A percentile compares a stretch with the other conserved stretches of the same genome.
Conservation (phyloP, 495 filamentous ascomycete species). For the Penicillium goetzii region DNA sequence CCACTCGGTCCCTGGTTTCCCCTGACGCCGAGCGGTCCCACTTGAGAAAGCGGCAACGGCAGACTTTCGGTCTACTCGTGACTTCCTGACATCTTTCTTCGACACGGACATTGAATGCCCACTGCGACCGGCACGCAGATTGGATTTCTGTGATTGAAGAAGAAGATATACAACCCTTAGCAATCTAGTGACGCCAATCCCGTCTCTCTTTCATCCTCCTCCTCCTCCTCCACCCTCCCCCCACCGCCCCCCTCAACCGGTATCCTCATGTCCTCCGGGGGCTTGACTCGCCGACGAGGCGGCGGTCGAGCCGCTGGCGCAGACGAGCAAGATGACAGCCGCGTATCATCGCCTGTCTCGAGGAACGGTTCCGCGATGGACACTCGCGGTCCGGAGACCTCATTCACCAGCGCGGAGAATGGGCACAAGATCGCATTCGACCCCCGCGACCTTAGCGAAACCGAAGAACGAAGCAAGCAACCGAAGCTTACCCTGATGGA, state of each 20-base stretch:
- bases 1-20: constrained; percentile 36
- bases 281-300: constrained; percentile 77
- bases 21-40: constrained; percentile 39
- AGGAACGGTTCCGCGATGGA: constrained; percentile 64
- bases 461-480: constrained; percentile 93
- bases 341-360: constrained; percentile 70
- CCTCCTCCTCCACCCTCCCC: constrained; percentile 21
- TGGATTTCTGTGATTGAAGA: constrained; percentile 18
- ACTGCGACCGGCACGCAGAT: constrained; percentile 39
- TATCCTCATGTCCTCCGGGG: constrained; percentile 65
- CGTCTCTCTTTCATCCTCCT: constrained; percentile 14
- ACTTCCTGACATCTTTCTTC: constrained; percentile 28
- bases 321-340: constrained; percentile 64
- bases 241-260: constrained; percentile 22
- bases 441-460: constrained; percentile 96
- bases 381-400: constrained; percentile 76
- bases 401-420: constrained; percentile 91
- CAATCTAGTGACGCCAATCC: constrained; percentile 13
- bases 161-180: background rate
- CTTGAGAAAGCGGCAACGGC: constrained; percentile 30
- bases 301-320: constrained; percentile 61
- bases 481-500: constrained; percentile 99
- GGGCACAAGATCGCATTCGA: constrained; percentile 99
- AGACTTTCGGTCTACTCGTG: constrained; percentile 39
- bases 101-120: constrained; percentile 27